Conservation (phyloP, 2,329 filamentous ascomycete genomes). For the Xylaria multiplex region DNA sequence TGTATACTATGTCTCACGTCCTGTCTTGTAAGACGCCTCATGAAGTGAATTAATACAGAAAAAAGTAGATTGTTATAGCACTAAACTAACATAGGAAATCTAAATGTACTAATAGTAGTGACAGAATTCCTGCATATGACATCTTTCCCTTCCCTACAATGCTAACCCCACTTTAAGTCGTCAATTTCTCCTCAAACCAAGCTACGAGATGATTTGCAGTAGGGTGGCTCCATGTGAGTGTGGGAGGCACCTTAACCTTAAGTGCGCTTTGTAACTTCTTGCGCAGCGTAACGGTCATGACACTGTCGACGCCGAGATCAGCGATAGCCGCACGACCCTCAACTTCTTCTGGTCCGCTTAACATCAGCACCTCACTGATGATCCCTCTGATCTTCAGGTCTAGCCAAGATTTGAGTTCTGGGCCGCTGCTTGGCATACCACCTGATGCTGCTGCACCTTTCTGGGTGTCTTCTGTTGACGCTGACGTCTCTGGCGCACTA, state of each 20-base stretch:
- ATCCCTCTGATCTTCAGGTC: constrained; percentile 48
- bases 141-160: no score
- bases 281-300: constrained; percentile 53
- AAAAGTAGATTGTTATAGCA: no score
- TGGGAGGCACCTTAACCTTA: constrained; percentile 52
- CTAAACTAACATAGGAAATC: no score
- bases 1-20: no score
- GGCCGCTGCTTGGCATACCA: constrained; percentile 20
- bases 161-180: no score
- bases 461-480: constrained; percentile 4
- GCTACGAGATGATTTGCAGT: constrained; percentile 52
- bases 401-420: constrained; percentile 48
- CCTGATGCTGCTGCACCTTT: constrained; percentile 21
- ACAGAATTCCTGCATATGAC: no score
- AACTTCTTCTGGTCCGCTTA: constrained; percentile 48
- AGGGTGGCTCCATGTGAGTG: constrained; percentile 54
- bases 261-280: constrained; percentile 50
- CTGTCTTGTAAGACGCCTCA: no score
- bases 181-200: constrained; percentile 49
- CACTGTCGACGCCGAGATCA: constrained; percentile 54
- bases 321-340: constrained; percentile 49
- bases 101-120: no score
- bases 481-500: not conserved
- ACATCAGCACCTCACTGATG: constrained; percentile 50
- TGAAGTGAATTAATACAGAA: no score